Base-by-base conservation (phyloP, 768 basidiomycete genomes). In the Wakefieldia striispora region DNA sequence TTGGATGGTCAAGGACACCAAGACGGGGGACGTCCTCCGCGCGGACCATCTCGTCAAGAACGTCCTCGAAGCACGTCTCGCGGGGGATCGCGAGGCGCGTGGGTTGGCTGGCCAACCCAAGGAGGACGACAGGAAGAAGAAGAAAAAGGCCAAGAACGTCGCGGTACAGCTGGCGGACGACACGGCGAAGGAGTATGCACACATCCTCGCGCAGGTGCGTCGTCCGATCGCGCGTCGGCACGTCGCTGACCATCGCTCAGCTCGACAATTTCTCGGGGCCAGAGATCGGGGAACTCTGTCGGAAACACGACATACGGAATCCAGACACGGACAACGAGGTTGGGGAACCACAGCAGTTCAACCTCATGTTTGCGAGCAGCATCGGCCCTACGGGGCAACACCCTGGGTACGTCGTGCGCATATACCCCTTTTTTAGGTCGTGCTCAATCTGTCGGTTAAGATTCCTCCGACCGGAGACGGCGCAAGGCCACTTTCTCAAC, bases 401-500 rank as follows among this genome's bases (percentile, higher is more conserved):
- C 71, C 93, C 92, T 60, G 95, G 94, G 89, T 93, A 60, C 19
- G 55, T 35, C 13, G 2, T 4, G 17, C 3, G 2, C 0, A 0
- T 20, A 13, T 7, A 5, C 0, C 2, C 24, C 10, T 13, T 1
- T 3, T n/a, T 7, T 16, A n/a, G 13, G 14, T 16, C 9, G 7
- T 42, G 0, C 17, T 14, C 13, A n/a, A 19, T 12, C 12, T 6
- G 33, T 33, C 5, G 14, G 14, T 7, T 16, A 94, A n/a, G 94
- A 40, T 98, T 82, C 72, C 86, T 99, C 45, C 93, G 97, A 19
- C 97, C 97, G 1, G 97, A 98, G 69, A 99, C 97, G 0, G 95
- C 97, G 0, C 95, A 98, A 64, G 93, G 95, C 46, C 97, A 98
- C 70, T 99, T 98, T 78, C 83, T 98, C 66, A 98, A 98, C 78